Conservation (phyloP, 2,329 filamentous ascomycete genomes). For the Phaeomoniella chlamydospora region DNA sequence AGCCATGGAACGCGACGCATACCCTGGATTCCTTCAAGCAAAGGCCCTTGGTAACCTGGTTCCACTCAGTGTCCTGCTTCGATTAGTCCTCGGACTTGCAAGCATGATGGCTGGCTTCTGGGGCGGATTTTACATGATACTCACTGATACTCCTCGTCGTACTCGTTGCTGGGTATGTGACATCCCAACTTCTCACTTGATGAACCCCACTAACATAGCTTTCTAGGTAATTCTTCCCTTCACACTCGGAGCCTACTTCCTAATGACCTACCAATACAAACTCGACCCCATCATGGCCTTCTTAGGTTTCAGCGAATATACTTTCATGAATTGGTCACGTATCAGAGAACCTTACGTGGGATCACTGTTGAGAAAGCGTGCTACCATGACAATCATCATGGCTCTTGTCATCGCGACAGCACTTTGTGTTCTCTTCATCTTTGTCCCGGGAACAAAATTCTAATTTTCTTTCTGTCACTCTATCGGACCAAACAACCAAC, state of each 20-base stretch:
- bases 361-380: conserved; percentile 68
- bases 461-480: conserved; percentile 12
- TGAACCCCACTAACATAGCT: too few species aligned
- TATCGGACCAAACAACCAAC: too few species aligned
- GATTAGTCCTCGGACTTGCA: conserved; percentile 71
- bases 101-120: conserved; percentile 87
- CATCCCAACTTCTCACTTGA: too few species aligned
- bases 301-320: conserved; percentile 88
- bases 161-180: conserved; percentile 74
- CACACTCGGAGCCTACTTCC: conserved; percentile 74
- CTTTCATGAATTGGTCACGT: conserved; percentile 77
- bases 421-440: conserved; percentile 81
- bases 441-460: conserved; percentile 64
- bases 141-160: conserved; percentile 60
- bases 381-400: conserved; percentile 64
- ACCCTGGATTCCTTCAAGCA: conserved; percentile 85
- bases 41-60: conserved; percentile 95
- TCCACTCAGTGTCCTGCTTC: conserved; percentile 72
- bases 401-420: conserved; percentile 65
- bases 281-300: conserved; percentile 84
- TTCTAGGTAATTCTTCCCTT: conserved; percentile 69
- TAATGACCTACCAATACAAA: conserved; percentile 87
- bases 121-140: conserved; percentile 86
- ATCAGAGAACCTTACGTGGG: conserved; percentile 87
- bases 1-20: conserved; percentile 99